Evolutionary conservation across 192 early-diverging fungal genomes (phyloP), one percentile per base, ranked within the genome.

Genomic region (Backusella macrospora): DNA sequence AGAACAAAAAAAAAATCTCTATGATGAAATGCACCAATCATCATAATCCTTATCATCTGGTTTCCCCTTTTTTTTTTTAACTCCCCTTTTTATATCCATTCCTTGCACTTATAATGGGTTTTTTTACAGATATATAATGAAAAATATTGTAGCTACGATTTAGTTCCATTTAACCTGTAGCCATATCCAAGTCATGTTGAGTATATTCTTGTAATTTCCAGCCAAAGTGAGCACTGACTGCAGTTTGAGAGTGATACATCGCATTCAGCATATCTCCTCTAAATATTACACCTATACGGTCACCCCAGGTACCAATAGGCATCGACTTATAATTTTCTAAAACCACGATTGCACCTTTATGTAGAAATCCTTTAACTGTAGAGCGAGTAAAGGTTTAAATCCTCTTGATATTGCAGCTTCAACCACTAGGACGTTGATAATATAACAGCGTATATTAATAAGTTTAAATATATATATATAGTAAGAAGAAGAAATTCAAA

Each of bases 241-340:
- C 62, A 13, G 23, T 34, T 64, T 26, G 18, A 13, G 13, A 14
- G 14, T 64, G 23, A 14, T 34, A 13, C 6, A 64, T 8, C 23
- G 34, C 37, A 37, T 64, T 21, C 18, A 64, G 9, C 23, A 52
- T 29, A 39, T 77, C 76, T 16, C 72, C 76, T 21, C 64, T 48
- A 38, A 73, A 77, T 12, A 77, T 49, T 6, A 77, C 69, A 38
- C 76, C 76, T 7, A 77, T 10, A 14, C 71, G 76, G 10, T 71
- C 76, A 62, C 76, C 76, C 76, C 76, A 77, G 37, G 73, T 44
- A 10, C 76, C 76, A 47, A 77, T 77, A 43, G 76, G 76, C 48
- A 77, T 52, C n/a, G 76, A 77, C 15, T 52, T n/a, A 18, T 71
- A 65, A 37, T 43, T 10, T 43, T 37, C 46, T 14, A 23, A 21